Evolutionary conservation across 805 yeast genomes (phyloP), one percentile per base, ranked within the genome.

Genomic region (Monosporozyma servazzii): DNA sequence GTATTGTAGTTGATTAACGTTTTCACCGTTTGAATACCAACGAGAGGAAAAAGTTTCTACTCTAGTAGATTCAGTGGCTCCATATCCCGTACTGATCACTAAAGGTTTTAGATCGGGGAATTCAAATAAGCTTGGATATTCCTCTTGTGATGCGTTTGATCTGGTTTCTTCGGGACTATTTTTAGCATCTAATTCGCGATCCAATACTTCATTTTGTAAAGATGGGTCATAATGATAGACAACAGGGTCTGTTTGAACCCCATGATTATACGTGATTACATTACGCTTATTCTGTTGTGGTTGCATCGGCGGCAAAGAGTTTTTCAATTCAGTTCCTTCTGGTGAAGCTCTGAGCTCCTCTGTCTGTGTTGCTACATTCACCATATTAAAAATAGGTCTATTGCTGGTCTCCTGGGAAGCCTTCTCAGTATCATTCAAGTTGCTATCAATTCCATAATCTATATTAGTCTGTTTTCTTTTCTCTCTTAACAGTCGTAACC

Each of bases 401-500:
- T 30, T 30, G 13, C 9, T 30, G 11, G 36, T 30, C 36, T 30
- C 36, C 5, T 10, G 11, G 11, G 15, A 10, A 13, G 36, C 4
- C 1, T 30, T 30, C 5, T 11, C 36, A 7, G 8, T 15, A 7
- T 7, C 23, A 27, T 25, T 17, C 3, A 18, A 8, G 10, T 4
- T 17, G 5, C 7, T 7, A 8, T 33, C 21, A 7, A 45, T 25
- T 15, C 21, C 48, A 45, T 33, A 45, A 11, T 33, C 30, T 11
- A 31, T 3, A 13, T n/a, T 36, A 9, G 21, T 18, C 39, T 45
- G 43, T 25, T 69, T 75, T 31, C 84, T 61, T 56, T 72, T 74
- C 39, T 71, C 71, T 36, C 80, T 66, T n/a, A 81, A 69, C 61
- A 76, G 79, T 31, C 77, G 78, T 33, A 81, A 62, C 49, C 74